Evolutionary conservation across 2,329 filamentous ascomycete genomes (phyloP).

Genomic region (Coleophoma crateriformis): DNA sequence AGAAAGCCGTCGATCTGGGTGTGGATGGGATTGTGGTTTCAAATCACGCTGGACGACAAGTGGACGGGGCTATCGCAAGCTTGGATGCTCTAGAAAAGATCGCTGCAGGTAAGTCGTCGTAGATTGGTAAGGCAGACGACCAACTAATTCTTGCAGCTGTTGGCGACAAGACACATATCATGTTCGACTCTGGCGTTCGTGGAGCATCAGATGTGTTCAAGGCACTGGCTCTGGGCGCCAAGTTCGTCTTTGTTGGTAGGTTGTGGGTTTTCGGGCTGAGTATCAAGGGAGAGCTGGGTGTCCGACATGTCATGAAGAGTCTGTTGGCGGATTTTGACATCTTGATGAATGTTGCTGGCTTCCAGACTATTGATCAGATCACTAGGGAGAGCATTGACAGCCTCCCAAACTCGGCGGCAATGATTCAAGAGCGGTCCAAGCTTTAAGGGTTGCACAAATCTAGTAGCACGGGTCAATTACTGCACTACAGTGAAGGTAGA

Average conservation of each 20-base stretch:
- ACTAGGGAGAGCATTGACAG: constrained; percentile 25
- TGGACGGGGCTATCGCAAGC: constrained; percentile 54
- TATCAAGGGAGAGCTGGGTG: constrained; percentile 55
- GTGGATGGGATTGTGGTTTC: constrained; percentile 56
- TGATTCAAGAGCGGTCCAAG: background rate
- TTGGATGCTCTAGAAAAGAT: constrained; percentile 57
- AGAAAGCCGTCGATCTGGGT: constrained; percentile 49
- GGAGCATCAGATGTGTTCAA: constrained; percentile 54
- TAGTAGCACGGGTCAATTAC: too few relatives aligned
- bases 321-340: constrained; percentile 58
- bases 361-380: constrained; percentile 46
- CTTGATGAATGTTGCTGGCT: constrained; percentile 52
- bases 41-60: constrained; percentile 53
- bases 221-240: constrained; percentile 54
- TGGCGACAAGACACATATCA: constrained; percentile 11
- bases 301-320: constrained; percentile 56
- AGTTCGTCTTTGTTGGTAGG: constrained; percentile 56
- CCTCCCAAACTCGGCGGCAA: background rate
- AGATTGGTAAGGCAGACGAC: background rate
- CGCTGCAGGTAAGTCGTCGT: constrained; percentile 33
- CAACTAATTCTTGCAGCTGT: constrained; percentile 5
- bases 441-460: background rate
- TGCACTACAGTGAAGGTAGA: too few relatives aligned
- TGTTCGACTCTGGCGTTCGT: constrained; percentile 52
- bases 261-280: constrained; percentile 55